These are phyloP conservation scores for Hordeum vulgare DNA, from an alignment of 176 grass and related monocot species.

Conservation along the genomic window MorexV3_pseudomolecules_assembly NC_058519.1:83395709-83396208, in stretches of 20 bases:
- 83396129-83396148: not conserved
- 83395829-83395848: not conserved
- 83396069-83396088: not conserved
- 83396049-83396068: not conserved
- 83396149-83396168: not conserved
- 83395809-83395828: no score
- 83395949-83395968: not conserved
- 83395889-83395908: not conserved
- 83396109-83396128: not conserved
- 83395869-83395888: not conserved
- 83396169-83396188: not conserved
- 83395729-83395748: not conserved
- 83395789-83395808: no score
- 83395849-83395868: not conserved
- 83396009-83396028: not conserved
- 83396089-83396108: not conserved
- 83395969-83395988: not conserved
- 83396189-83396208: not conserved
- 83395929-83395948: not conserved
- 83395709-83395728: not conserved
- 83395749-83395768: not conserved
- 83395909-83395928: not conserved
- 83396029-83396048: not conserved
- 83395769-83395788: no score
- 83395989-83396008: not conserved